Percentiles rank a stretch among this genome's conserved stretches.
These are phyloP conservation scores for Populus tomentosa DNA, from an alignment of 441 rosid genomes.

Conservation along the genomic window DNA sequence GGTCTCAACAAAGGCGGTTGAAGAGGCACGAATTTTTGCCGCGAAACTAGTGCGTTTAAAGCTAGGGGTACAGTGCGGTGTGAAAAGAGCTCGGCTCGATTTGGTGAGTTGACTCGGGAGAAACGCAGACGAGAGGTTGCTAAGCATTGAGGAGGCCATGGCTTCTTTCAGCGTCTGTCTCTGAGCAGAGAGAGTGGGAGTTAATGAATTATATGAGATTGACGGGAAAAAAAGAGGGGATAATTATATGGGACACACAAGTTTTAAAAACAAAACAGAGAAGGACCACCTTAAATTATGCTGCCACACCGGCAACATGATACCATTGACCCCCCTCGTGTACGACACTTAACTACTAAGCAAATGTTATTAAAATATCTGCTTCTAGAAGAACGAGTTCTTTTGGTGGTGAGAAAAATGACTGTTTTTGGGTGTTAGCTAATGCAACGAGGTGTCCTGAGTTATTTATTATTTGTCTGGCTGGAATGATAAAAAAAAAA, in stretches of 20 bases:
- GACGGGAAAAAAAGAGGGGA: too few species aligned
- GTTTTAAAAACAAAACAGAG: neutral
- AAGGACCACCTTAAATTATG: neutral
- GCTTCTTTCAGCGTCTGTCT: neutral
- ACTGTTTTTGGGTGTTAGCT: neutral
- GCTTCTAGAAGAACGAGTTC: neutral
- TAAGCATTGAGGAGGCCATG: constrained; percentile 4
- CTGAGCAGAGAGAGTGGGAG: neutral
- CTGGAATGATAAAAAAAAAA: neutral
- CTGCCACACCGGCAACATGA: too few species aligned
- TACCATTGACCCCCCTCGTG: neutral
- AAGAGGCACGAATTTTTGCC: constrained; percentile 36
- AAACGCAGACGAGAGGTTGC: constrained; percentile 13
- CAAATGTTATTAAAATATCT: too few species aligned
- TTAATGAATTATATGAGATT: neutral
- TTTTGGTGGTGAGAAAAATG: neutral
- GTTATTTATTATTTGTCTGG: neutral
- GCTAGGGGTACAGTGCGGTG: neutral
- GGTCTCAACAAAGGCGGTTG: constrained; percentile 20
- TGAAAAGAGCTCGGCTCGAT: constrained; percentile 14
- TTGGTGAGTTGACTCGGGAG: constrained; percentile 15
- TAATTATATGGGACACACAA: neutral
- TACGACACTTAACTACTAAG: neutral
- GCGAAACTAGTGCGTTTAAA: constrained; percentile 13
- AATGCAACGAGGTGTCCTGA: neutral